Conservation (phyloP, 768 basidiomycete species). For the Lenzites betulinus region DNA sequence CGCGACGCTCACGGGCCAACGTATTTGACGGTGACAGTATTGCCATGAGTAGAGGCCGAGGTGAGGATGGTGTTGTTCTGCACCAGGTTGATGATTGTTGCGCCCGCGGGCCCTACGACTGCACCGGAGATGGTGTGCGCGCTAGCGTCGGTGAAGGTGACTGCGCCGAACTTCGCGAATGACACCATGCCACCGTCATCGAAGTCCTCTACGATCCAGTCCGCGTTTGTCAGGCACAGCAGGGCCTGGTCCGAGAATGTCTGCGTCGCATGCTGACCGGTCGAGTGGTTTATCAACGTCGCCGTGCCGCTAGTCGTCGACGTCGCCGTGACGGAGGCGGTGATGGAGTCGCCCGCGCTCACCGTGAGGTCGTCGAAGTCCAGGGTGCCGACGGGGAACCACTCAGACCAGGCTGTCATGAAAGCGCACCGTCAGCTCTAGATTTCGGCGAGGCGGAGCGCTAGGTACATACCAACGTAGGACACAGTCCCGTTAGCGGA, state of each 20-base stretch:
- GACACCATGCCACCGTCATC: conserved; percentile 33
- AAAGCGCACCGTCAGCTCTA: neutral
- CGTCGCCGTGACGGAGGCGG: conserved; percentile 33
- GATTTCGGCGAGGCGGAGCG: neutral
- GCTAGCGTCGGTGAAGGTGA: conserved; percentile 38
- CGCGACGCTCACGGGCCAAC: conserved; percentile 3
- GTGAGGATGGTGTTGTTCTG: conserved; percentile 34
- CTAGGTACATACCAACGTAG: conserved; percentile 33
- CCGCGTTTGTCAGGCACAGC: conserved; percentile 39
- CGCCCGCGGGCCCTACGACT: conserved; percentile 31
- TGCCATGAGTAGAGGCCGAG: conserved; percentile 16
- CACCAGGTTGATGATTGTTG: conserved; percentile 39
- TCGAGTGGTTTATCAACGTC: conserved; percentile 32
- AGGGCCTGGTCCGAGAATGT: conserved; percentile 31
- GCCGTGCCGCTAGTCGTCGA: conserved; percentile 31
- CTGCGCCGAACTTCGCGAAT: conserved; percentile 41
- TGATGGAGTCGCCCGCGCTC: conserved; percentile 33
- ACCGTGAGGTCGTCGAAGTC: conserved; percentile 37
- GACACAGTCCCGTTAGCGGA: conserved; percentile 23
- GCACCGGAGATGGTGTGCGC: conserved; percentile 32
- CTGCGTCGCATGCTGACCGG: conserved; percentile 32
- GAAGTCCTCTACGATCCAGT: conserved; percentile 43
- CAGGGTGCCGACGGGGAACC: conserved; percentile 36
- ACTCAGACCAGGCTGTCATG: conserved; percentile 35
- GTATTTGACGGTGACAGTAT: conserved; percentile 33